Conservation (phyloP, 1,139 yeast genomes). For the Yamadazyma diddensiae region DNA sequence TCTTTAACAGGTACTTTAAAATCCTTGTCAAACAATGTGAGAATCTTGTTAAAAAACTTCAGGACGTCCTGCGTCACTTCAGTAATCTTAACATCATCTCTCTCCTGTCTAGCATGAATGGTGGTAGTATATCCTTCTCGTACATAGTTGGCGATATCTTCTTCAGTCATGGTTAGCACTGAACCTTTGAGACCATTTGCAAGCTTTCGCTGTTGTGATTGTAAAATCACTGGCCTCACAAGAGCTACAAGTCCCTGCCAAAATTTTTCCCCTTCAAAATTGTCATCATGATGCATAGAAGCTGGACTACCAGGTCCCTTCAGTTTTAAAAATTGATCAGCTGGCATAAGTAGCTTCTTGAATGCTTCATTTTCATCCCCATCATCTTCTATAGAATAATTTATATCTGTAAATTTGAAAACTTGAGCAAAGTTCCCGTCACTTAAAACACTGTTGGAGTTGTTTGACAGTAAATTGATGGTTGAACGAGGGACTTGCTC, state of each 20-base stretch:
- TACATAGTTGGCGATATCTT: conserved; percentile 29
- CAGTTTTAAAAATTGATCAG: conserved; percentile 36
- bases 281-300: conserved; percentile 3
- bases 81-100: conserved; percentile 28
- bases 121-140: conserved; percentile 20
- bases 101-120: conserved; percentile 17
- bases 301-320: conserved; percentile 13
- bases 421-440: conserved; percentile 34
- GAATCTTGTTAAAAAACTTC: conserved; percentile 24
- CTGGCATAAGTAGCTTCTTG: conserved; percentile 36
- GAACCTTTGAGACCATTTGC: conserved; percentile 13
- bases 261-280: conserved; percentile 18
- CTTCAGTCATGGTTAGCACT: conserved; percentile 21
- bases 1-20: conserved; percentile 8
- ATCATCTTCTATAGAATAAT: conserved; percentile 29
- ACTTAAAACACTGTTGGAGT: conserved; percentile 38
- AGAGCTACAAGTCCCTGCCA: conserved; percentile 21
- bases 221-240: conserved; percentile 16
- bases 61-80: conserved; percentile 31
- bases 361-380: conserved; percentile 31
- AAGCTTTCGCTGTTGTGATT: conserved; percentile 14
- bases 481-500: conserved; percentile 20
- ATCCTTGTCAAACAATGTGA: conserved; percentile 25
- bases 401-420: conserved; percentile 41
- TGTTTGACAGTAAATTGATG: conserved; percentile 38